Conservation (phyloP, 83 land plant species). For the Larix sibirica region DNA sequence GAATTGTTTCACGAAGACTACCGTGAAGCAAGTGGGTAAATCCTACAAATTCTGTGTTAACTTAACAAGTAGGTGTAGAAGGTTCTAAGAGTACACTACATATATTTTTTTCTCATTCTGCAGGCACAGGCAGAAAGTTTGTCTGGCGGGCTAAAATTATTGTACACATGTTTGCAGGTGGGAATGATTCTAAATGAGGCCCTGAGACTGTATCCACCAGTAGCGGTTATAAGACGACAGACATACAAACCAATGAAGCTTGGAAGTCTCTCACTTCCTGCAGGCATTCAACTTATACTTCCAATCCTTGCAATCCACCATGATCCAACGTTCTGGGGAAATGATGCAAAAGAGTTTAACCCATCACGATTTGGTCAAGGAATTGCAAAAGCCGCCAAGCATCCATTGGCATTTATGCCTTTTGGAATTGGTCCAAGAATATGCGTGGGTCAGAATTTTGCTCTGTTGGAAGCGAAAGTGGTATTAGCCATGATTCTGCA, state of each 20-base stretch:
- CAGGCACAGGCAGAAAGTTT: background rate
- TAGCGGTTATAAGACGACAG: conserved; percentile 22
- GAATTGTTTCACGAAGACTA: background rate
- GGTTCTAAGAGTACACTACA: too few species aligned
- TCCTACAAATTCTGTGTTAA: too few species aligned
- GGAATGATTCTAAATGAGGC: conserved; percentile 65
- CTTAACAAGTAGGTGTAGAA: too few species aligned
- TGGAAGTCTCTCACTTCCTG: conserved; percentile 33
- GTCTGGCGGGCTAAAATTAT: background rate
- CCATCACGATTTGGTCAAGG: conserved; percentile 59
- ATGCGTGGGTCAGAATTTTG: conserved; percentile 60
- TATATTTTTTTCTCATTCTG: too few species aligned
- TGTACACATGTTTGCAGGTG: conserved; percentile 38
- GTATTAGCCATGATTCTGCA: conserved; percentile 36
- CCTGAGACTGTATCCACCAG: conserved; percentile 51
- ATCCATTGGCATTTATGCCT: conserved; percentile 41
- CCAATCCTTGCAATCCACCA: conserved; percentile 33
- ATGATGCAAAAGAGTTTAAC: conserved; percentile 42
- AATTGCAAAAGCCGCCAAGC: conserved; percentile 32
- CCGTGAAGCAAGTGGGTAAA: too few species aligned
- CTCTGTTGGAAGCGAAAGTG: conserved; percentile 45
- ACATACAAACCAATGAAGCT: conserved; percentile 32
- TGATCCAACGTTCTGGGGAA: conserved; percentile 50
- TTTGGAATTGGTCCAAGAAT: conserved; percentile 45
- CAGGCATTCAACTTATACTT: conserved; percentile 27